phyloP scores from a whole-genome alignment of 495 filamentous ascomycete species.

The Neurospora africana region DNA sequence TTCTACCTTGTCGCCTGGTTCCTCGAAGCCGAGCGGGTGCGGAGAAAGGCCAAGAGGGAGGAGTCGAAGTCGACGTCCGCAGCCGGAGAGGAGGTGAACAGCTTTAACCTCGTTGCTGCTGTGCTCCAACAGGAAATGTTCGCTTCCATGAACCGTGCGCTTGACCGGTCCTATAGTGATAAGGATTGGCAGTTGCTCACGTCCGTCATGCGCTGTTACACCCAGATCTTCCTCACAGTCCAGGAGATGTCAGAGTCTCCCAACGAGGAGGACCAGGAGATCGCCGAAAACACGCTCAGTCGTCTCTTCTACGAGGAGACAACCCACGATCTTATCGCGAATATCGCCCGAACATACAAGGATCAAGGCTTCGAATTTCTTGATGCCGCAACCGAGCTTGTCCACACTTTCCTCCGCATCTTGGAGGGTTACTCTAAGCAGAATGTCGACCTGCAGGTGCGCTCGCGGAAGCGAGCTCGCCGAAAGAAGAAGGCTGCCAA shows the following conservation, averaged over 20 bases:
- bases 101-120: constrained; percentile 74
- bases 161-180: constrained; percentile 66
- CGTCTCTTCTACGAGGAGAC: constrained; percentile 97
- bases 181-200: constrained; percentile 83
- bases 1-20: constrained; percentile 96
- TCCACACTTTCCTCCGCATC: constrained; percentile 84
- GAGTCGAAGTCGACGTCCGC: constrained; percentile 30
- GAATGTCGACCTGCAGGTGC: constrained; percentile 85
- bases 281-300: constrained; percentile 93
- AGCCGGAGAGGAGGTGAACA: constrained; percentile 51
- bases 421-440: constrained; percentile 90
- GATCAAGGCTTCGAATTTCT: constrained; percentile 91
- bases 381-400: constrained; percentile 82
- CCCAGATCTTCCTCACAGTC: constrained; percentile 76
- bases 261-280: constrained; percentile 89
- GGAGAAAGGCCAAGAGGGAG: constrained; percentile 47
- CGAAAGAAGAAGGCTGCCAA: constrained; percentile 56
- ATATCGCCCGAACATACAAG: constrained; percentile 72
- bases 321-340: constrained; percentile 76
- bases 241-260: constrained; percentile 85
- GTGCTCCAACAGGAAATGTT: constrained; percentile 91
- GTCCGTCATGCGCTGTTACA: constrained; percentile 84
- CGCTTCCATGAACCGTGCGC: constrained; percentile 69
- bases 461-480: constrained; percentile 58
- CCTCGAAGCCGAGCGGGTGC: constrained; percentile 72